Conservation (phyloP, 495 filamentous ascomycete genomes). For the Aspergillus bertholletiae region DNA sequence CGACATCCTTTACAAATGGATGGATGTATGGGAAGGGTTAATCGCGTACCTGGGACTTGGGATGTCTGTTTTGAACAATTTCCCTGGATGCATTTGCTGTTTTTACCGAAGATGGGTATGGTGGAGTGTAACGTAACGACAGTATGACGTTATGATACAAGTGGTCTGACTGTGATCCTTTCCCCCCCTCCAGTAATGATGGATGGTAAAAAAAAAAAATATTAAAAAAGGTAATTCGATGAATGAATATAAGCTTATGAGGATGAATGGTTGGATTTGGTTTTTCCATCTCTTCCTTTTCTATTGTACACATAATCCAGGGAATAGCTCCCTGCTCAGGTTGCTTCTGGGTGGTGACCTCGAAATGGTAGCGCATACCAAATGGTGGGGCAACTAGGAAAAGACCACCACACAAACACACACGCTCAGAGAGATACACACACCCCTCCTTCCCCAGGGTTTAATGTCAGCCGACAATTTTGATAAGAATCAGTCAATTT, state of each 20-base stretch:
- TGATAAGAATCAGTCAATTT: neutral
- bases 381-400: neutral
- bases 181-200: constrained; percentile 1
- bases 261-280: too few species aligned
- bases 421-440: too few species aligned
- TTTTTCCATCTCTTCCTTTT: neutral
- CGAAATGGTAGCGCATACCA: neutral
- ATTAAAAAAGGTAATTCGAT: neutral
- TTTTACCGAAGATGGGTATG: neutral
- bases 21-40: neutral
- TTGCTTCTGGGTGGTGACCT: neutral
- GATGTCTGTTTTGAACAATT: neutral
- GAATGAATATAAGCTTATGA: too few species aligned
- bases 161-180: constrained; percentile 5
- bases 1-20: too few species aligned
- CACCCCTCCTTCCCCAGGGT: too few species aligned
- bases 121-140: constrained; percentile 17
- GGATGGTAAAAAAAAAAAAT: constrained; percentile 5
- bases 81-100: neutral
- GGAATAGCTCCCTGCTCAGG: neutral
- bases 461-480: neutral
- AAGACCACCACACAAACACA: too few species aligned
- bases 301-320: neutral
- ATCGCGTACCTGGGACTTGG: neutral
- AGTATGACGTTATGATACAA: constrained; percentile 20